Percentiles rank a stretch among this genome's conserved stretches.
These are phyloP conservation scores for Candida orba DNA, from an alignment of 805 yeast species.

Conservation along the genomic window DNA sequence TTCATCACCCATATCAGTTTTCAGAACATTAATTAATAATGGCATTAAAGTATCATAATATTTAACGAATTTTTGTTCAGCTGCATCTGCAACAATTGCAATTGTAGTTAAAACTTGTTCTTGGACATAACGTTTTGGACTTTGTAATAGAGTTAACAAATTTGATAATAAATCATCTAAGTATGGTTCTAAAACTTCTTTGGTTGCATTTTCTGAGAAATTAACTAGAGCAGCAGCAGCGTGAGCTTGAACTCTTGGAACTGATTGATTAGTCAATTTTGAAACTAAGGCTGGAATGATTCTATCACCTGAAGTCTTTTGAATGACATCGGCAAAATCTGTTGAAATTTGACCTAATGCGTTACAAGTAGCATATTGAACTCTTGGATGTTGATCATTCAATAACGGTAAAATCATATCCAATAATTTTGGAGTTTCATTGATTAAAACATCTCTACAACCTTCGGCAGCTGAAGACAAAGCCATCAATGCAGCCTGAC, in stretches of 20 bases:
- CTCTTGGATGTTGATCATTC: slow-evolving; percentile 84
- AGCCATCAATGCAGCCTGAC: slow-evolving; percentile 97
- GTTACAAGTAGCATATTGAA: slow-evolving; percentile 95
- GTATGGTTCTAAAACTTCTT: slow-evolving; percentile 86
- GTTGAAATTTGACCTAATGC: slow-evolving; percentile 96
- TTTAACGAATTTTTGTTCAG: slow-evolving; percentile 78
- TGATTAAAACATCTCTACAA: slow-evolving; percentile 78
- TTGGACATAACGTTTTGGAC: slow-evolving; percentile 89
- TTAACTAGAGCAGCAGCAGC: slow-evolving; percentile 98
- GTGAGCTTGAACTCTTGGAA: slow-evolving; percentile 92
- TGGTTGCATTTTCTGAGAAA: slow-evolving; percentile 85
- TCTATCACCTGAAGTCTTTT: slow-evolving; percentile 68
- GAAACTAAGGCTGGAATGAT: slow-evolving; percentile 86
- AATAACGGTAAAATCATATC: slow-evolving; percentile 83
- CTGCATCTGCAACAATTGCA: slow-evolving; percentile 96
- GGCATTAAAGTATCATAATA: slow-evolving; percentile 96
- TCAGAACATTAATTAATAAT: slow-evolving; percentile 67
- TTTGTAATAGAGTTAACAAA: slow-evolving; percentile 66
- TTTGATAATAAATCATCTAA: slow-evolving; percentile 73
- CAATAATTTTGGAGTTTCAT: slow-evolving; percentile 73
- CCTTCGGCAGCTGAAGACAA: slow-evolving; percentile 96
- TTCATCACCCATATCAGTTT: slow-evolving; percentile 70
- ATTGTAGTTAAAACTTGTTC: slow-evolving; percentile 96
- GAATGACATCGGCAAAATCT: slow-evolving; percentile 87
- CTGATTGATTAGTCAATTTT: slow-evolving; percentile 62